Evolutionary conservation across 805 yeast genomes (phyloP), one percentile per base, ranked within the genome.

Genomic region (Saturnispora galanensis): DNA sequence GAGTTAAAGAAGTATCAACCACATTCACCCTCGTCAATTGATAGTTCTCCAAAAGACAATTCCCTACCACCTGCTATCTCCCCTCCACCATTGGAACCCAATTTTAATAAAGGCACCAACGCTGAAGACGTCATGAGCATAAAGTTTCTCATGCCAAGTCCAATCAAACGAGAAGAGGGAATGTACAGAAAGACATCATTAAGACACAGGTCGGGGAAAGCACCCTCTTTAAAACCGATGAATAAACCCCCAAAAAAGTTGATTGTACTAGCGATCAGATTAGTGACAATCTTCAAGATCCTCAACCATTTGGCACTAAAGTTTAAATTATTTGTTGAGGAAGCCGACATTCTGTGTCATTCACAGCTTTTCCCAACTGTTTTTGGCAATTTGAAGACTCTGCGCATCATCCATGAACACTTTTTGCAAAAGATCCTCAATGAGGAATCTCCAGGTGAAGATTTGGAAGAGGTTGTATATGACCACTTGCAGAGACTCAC

Each of bases 1-100:
- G 66, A 69, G 26, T 63, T 68, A 10, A 17, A 43, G 26, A 37
- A 43, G 29, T 38, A 42, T 17, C 10, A 10, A 12, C 15, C 15
- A n/a, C 15, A 13, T 31, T 31, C 15, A 31, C 34, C 34, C 15
- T 31, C 34, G 8, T 1, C 6, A 31, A 31, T 31, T 5, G 10
- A 8, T 31, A 31, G 4, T 21, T 8, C 26, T 3, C 26, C 26
- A 21, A 21, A 5, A 21, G 26, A 21, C 26, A 21, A 21, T 8
- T 5, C 26, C 8, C 26, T 21, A 5, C 7, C 26, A 21, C 26
- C 26, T 21, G 26, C 5, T 21, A 21, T 5, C 26, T 21, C 7
- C 8, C 8, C 26, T 21, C 26, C 26, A 6, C 26, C 26, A 21
- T 21, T 8, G 4, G 26, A 6, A 21, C 8, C 26, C 26, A 21